A percentile compares a stretch with the other conserved stretches of the same genome.
Evolutionary conservation across 441 rosid species (phyloP).

Genomic region (Eutrema salsugineum): DNA sequence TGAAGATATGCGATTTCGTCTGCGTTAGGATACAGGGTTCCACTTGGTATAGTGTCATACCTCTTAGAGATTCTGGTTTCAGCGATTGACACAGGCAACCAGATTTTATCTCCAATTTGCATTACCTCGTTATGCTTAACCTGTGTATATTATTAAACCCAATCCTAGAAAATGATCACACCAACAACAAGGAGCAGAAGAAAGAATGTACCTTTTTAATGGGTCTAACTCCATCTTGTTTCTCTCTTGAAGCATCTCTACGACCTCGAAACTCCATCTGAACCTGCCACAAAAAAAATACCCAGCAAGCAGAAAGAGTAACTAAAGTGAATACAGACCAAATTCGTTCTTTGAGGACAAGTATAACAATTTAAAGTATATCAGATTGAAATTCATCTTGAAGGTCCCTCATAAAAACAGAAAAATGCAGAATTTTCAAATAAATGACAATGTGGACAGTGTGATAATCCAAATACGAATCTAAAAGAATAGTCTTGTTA

Average conservation of each 20-base stretch:
- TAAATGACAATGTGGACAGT: background rate
- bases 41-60: conserved; percentile 81
- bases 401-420: background rate
- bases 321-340: background rate
- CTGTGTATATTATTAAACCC: conserved; percentile 44
- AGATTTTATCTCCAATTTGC: conserved; percentile 59
- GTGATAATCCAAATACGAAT: background rate
- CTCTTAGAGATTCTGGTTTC: conserved; percentile 75
- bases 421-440: background rate
- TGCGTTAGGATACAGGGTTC: conserved; percentile 85
- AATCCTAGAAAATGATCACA: background rate
- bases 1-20: conserved; percentile 86
- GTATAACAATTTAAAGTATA: background rate
- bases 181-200: background rate
- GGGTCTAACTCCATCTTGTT: conserved; percentile 29
- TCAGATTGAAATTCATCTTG: too few relatives aligned
- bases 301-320: background rate
- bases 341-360: background rate
- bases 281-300: conserved; percentile 40
- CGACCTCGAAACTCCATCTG: conserved; percentile 40
- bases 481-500: background rate
- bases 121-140: conserved; percentile 66
- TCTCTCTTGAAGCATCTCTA: conserved; percentile 19
- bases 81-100: conserved; percentile 65
- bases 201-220: conserved; percentile 48